A percentile compares a stretch with the other conserved stretches of the same genome.
Conservation (phyloP, 441 rosid genomes). For the Euphorbia schlechtendalii region DNA sequence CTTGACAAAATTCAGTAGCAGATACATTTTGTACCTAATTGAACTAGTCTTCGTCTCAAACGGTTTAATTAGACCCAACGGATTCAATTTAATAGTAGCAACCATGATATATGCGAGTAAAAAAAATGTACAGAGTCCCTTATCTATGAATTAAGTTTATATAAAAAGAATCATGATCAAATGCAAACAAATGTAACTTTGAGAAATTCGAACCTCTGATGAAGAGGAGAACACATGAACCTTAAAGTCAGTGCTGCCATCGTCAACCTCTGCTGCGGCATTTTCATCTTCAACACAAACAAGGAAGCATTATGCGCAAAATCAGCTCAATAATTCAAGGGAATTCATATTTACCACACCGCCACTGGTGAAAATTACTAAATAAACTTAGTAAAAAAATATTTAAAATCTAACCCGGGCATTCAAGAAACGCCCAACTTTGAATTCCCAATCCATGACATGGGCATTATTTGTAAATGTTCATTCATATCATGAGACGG, state of each 20-base stretch:
- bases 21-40: not conserved
- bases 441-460: no score
- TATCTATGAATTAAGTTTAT: not conserved
- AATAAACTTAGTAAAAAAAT: no score
- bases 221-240: slow-evolving; percentile 59
- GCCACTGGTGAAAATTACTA: no score
- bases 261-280: slow-evolving; percentile 27
- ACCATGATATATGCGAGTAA: not conserved
- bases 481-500: no score
- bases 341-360: no score
- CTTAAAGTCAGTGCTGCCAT: slow-evolving; percentile 29
- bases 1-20: not conserved
- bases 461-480: no score
- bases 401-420: no score
- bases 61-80: no score
- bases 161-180: not conserved
- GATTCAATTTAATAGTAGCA: not conserved
- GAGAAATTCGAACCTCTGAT: slow-evolving; percentile 43
- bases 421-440: no score
- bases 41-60: not conserved
- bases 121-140: not conserved
- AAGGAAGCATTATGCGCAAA: not conserved
- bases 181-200: not conserved
- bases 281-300: slow-evolving; percentile 21
- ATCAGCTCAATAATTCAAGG: slow-evolving; percentile 7